Base-by-base conservation (phyloP, 805 yeast species). In the Candida krabiensis region DNA sequence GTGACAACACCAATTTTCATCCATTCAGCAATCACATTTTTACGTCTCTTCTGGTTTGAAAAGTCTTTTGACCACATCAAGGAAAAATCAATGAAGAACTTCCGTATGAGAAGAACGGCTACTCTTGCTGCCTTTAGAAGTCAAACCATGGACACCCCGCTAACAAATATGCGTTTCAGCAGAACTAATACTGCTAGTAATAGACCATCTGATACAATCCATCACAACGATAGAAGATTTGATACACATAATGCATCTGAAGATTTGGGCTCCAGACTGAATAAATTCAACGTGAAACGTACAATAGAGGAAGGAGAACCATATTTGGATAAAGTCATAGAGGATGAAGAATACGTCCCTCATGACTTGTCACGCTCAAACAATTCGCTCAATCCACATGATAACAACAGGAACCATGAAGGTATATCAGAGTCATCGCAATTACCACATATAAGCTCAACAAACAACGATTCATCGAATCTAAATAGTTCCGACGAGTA, bases 21-120 rank as follows among this genome's bases (percentile, higher is more conserved):
- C 37, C 95, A 93, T 58, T 79, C 95, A 0, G 73, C 77, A 1
- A 66, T 93, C 24, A 80, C 88, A 7, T 78, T 87, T 45, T 67
- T 90, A 8, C 73, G 99, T 35, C 67, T 93, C 31, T 86, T 86
- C 58, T 86, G 96, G 87, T 93, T 86, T 62, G 96, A 89, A 58
- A 76, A 87, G 47, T 75, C 83, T 50, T 88, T 93, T 61, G 91
- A 87, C 56, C 79, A 83, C 49, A 90, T 93, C 58, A 83, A 83
- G 44, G 77, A 71, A 42, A 73, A 74, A 37, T 86, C 97, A n/a
- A 86, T 84, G 54, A 58, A 77, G 42, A 85, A 90, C 58, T 84
- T 80, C 60, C 77, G 79, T 55, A 80, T 89, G 84, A 77, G 99
- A 53, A 71, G 96, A 43, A 79, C 89, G 0, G 80, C 83, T 7